A percentile compares a stretch with the other conserved stretches of the same genome.
These are phyloP conservation scores for Mycena alexandri DNA, from an alignment of 768 basidiomycete species.

Conservation along the genomic window DNA sequence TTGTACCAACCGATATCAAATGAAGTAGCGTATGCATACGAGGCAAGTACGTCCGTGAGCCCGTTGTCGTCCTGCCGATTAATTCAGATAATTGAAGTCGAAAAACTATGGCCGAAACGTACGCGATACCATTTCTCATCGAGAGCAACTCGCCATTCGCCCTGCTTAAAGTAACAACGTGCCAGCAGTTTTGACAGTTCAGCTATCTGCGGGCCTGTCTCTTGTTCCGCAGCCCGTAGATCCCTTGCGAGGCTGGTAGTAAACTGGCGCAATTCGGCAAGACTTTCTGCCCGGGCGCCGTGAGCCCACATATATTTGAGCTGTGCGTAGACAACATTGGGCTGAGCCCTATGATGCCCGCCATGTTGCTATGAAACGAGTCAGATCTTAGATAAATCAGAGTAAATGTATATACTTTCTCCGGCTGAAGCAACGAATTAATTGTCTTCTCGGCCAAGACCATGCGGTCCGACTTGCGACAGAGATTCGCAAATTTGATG, in stretches of 20 bases:
- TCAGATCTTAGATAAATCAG: neutral
- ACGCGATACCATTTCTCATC: slow-evolving; percentile 85
- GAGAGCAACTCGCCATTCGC: slow-evolving; percentile 91
- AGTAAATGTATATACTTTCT: slow-evolving; percentile 60
- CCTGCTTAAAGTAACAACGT: slow-evolving; percentile 96
- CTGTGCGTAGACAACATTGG: slow-evolving; percentile 96
- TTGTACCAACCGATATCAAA: slow-evolving; percentile 97
- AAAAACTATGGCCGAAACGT: slow-evolving; percentile 43
- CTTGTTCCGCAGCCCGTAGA: slow-evolving; percentile 71
- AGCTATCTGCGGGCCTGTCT: slow-evolving; percentile 66
- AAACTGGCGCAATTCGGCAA: slow-evolving; percentile 88
- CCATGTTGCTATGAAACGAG: slow-evolving; percentile 54
- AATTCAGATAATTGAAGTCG: slow-evolving; percentile 1
- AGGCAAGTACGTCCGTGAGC: slow-evolving; percentile 84
- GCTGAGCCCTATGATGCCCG: slow-evolving; percentile 83
- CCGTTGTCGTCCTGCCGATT: slow-evolving; percentile 57
- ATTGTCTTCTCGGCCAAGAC: slow-evolving; percentile 97
- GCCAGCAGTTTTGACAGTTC: slow-evolving; percentile 88
- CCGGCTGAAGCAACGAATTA: slow-evolving; percentile 87
- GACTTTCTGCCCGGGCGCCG: slow-evolving; percentile 80
- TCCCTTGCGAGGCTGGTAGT: slow-evolving; percentile 81
- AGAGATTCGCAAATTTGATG: slow-evolving; percentile 99
- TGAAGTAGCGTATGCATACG: slow-evolving; percentile 88
- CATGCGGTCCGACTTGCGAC: slow-evolving; percentile 95
- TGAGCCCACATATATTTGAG: slow-evolving; percentile 97